Base-by-base conservation (phyloP, 169 alveolate species). In the Plasmodium malariae region DNA sequence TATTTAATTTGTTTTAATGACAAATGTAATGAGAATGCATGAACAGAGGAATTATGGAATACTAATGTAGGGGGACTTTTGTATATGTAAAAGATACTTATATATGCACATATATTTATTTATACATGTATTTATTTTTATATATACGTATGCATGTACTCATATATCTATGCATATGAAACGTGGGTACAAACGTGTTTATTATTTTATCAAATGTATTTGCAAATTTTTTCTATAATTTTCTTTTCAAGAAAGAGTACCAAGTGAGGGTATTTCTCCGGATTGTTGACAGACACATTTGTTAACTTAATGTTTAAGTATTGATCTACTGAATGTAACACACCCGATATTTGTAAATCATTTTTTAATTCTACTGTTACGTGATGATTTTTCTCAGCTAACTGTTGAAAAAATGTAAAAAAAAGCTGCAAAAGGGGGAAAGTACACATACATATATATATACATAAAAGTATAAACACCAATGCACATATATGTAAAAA, bases 351-450 rank as follows among this genome's bases (percentile, higher is more conserved):
- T 87, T 97, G 97, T 32, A 98, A 89, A 67, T 97, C 99, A 74
- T 98, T 98, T 89, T 97, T 98, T 48, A 97, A 92, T 88, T 98
- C 99, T 12, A 98, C 96, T 6, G 99, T 97, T 11, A 97, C 98
- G 63, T 94, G 96, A 32, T 95, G 97, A 51, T 93, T 89, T 72
- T 95, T 94, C 92, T 96, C 98, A 74, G 96, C 98, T 73, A 97
- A 92, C 37, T 96, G 96, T 94, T 96, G 98, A 71, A 97, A 96
- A 91, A 95, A 97, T 73, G 96, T 91, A 89, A 95, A 96, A 92
- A 97, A 97, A 48, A 97, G 92, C 98, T 96, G 73, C 49, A 78
- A 55, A 73, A 54, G 43, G 60, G 60, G 40, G 40, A 24, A 19
- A 71, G 76, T 14, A 37, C 14, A 24, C 17, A 67, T 37, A 54